These are phyloP conservation scores for Tieghemostelium lacteum DNA, from an alignment of 78 protist species.

Conservation along the genomic window DNA sequence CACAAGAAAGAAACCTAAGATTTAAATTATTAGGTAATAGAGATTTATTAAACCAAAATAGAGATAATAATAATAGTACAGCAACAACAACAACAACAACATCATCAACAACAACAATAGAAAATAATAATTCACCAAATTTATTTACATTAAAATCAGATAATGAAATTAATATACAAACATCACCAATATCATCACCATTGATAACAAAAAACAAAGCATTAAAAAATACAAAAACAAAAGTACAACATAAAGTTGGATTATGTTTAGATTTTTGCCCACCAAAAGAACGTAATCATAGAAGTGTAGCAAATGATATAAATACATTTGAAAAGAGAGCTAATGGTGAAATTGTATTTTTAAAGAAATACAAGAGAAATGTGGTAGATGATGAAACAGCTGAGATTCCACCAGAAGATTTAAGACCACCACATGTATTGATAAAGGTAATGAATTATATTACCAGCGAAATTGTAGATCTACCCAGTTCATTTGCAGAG, in stretches of 20 bases:
- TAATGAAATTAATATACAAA: not conserved
- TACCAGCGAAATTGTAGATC: constrained; percentile 10
- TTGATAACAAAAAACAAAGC: not conserved
- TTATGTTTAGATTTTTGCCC: constrained; percentile 65
- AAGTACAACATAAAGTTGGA: constrained; percentile 34
- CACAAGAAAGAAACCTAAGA: constrained; percentile 67
- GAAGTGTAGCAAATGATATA: constrained; percentile 44
- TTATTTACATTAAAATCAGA: no score
- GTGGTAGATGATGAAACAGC: constrained; percentile 39
- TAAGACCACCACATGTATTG: constrained; percentile 50
- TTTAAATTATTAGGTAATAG: constrained; percentile 12
- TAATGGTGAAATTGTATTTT: not conserved
- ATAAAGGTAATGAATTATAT: constrained; percentile 50
- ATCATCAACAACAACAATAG: not conserved
- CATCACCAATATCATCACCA: constrained; percentile 7
- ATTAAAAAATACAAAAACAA: not conserved
- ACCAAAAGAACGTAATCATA: constrained; percentile 14
- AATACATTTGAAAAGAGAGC: constrained; percentile 19
- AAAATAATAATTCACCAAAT: constrained; percentile 4
- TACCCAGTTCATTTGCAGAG: constrained; percentile 25
- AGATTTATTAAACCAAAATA: no score
- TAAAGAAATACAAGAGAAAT: constrained; percentile 59
- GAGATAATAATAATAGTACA: not conserved
- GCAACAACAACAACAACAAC: constrained; percentile 9
- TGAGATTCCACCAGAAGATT: constrained; percentile 75